A percentile compares a stretch with the other conserved stretches of the same genome.
These are phyloP conservation scores for Triangularia verruculosa DNA, from an alignment of 2,329 filamentous ascomycete species.

Conservation along the genomic window DNA sequence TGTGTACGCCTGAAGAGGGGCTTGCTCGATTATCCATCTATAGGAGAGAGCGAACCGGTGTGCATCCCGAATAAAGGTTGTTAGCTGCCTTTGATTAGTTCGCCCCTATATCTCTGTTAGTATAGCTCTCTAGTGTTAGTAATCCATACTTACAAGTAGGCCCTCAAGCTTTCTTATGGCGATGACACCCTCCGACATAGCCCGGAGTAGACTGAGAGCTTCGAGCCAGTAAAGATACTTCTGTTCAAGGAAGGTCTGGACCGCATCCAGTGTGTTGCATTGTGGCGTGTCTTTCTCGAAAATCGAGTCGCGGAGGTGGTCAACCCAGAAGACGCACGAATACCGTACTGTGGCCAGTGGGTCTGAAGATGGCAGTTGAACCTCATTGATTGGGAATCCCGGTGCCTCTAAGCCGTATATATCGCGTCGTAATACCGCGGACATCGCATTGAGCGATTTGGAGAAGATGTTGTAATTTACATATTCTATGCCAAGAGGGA, in stretches of 20 bases:
- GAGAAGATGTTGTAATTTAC: conserved; percentile 16
- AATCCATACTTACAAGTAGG: too few species aligned
- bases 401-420: not conserved
- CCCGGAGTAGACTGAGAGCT: too few species aligned
- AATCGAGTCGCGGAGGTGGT: not conserved
- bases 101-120: too few species aligned
- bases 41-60: too few species aligned
- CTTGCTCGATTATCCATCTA: too few species aligned
- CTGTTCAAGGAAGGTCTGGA: not conserved
- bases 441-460: conserved; percentile 1
- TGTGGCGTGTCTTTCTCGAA: not conserved
- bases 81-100: too few species aligned
- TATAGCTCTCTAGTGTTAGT: too few species aligned
- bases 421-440: not conserved
- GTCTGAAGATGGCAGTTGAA: not conserved
- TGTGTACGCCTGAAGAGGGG: too few species aligned
- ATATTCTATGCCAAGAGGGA: conserved; percentile 14
- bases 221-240: not conserved
- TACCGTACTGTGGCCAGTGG: not conserved
- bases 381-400: not conserved
- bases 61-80: too few species aligned
- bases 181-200: too few species aligned
- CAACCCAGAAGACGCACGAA: not conserved
- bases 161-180: too few species aligned
- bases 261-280: not conserved